Conservation (phyloP, 129 eudicot species). For the Artemisia annua region DNA sequence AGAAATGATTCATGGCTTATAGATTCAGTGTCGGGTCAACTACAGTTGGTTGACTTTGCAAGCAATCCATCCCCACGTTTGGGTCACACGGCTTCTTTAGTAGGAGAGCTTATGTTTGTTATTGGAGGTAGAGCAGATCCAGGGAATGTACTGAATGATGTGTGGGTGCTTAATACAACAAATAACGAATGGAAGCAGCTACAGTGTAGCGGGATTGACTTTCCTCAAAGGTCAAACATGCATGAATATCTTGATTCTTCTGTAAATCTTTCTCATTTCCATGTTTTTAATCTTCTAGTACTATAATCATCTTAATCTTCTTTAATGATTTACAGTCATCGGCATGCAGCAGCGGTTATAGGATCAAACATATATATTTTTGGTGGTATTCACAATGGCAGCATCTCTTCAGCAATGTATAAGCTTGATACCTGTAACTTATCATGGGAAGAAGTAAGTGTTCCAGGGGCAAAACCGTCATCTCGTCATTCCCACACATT, state of each 20-base stretch:
- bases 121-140: conserved; percentile 99
- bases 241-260: not conserved
- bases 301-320: conserved; percentile 4
- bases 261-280: not conserved
- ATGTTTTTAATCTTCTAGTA: not conserved
- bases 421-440: conserved; percentile 60
- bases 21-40: conserved; percentile 52
- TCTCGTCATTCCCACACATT: conserved; percentile 95
- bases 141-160: conserved; percentile 69
- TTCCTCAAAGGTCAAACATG: conserved; percentile 67
- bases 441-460: conserved; percentile 59
- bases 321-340: conserved; percentile 59
- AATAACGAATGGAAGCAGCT: conserved; percentile 60
- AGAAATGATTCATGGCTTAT: conserved; percentile 71
- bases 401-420: conserved; percentile 54
- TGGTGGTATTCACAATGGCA: conserved; percentile 70
- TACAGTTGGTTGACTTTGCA: conserved; percentile 40
- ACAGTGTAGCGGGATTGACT: conserved; percentile 55
- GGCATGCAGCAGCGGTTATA: conserved; percentile 83
- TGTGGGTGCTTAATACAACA: conserved; percentile 61
- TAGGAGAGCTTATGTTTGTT: conserved; percentile 66
- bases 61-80: conserved; percentile 72
- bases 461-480: conserved; percentile 65
- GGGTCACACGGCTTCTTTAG: conserved; percentile 81
- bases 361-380: conserved; percentile 72